Percentiles rank a stretch among this genome's conserved stretches.
phyloP scores from a whole-genome alignment of 2,329 filamentous ascomycete species.

The Cephalotrichum gorgonifer region DNA sequence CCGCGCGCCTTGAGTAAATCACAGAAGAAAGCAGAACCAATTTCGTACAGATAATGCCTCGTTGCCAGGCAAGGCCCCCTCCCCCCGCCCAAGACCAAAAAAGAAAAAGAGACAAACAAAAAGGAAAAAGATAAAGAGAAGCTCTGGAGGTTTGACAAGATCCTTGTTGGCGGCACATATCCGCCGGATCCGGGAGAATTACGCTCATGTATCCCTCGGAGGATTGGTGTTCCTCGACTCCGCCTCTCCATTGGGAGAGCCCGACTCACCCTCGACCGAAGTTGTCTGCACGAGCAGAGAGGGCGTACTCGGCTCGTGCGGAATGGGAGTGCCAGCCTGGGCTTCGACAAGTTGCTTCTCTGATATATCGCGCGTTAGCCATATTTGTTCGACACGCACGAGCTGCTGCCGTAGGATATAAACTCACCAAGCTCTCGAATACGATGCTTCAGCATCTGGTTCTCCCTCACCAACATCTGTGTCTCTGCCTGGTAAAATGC shows the following conservation, averaged over 20 bases:
- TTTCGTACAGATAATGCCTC: too few species aligned
- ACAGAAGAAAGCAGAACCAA: background rate
- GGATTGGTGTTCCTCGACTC: background rate
- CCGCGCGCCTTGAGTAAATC: background rate
- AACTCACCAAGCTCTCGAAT: slow-evolving; percentile 60
- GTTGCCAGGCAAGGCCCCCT: background rate
- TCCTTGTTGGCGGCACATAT: background rate
- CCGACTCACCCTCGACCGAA: slow-evolving; percentile 18
- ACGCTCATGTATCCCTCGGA: background rate
- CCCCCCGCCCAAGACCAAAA: too few species aligned
- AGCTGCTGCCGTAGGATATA: background rate
- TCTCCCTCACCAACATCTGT: slow-evolving; percentile 66
- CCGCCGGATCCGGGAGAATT: background rate
- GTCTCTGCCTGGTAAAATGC: slow-evolving; percentile 78
- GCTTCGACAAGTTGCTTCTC: slow-evolving; percentile 42
- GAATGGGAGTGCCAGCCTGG: slow-evolving; percentile 18
- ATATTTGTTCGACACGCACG: background rate
- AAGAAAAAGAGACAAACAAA: background rate
- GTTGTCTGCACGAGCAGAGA: slow-evolving; percentile 38
- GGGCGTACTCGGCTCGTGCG: slow-evolving; percentile 36
- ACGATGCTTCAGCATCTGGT: slow-evolving; percentile 69
- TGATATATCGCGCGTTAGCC: slow-evolving; percentile 15
- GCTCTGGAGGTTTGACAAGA: background rate
- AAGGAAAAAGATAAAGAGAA: background rate
- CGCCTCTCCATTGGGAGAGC: background rate